Base-by-base conservation (phyloP, 106 monocot genomes). In the Phalaenopsis equestris region DNA sequence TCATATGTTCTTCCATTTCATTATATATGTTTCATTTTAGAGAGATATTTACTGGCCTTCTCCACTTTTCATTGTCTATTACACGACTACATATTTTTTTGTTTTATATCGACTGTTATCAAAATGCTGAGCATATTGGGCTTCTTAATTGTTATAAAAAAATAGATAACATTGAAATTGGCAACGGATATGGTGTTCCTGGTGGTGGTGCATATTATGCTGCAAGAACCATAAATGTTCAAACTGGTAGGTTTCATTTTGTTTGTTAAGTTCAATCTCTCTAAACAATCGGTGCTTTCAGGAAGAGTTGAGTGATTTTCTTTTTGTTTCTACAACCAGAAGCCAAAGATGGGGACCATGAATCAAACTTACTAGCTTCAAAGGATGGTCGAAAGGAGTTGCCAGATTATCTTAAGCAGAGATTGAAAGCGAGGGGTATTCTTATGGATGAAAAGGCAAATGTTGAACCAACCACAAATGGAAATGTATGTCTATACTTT, bases 101-200 rank as follows among this genome's bases (percentile, higher is more conserved):
- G 70, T 37, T 70, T 70, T 41, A 15, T 9, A 38, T 39, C 39
- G 21, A 61, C 23, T 70, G 36, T 4, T 39, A 38, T 45, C 45
- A 38, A 45, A 76, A 76, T 49, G 24, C 46, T 76, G 21, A 76
- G 30, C 24, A 23, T 23, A 23, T 49, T 1, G 17, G 52, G 9
- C 30, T 21, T 19, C 43, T 45, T 7, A 75, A 75, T 49, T 78
- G 15, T 21, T 49, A 78, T 36, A 80, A 56, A 30, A 30, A 77
- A 42, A 76, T 85, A 97, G 94, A 88, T 38, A 95, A 99, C 82
- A 74, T 88, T 41, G 99, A 99, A 82, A 99, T 99, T 88, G 99
- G 99, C 76, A 99, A 99, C 90, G 99, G 99, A 61, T 99, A 99
- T 90, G 99, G 99, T 83, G 95, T 99, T 45, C 99, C 99, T 65